Evolutionary conservation across 2,329 filamentous ascomycete genomes (phyloP), one percentile per base, ranked within the genome.

Genomic region (Exophiala dermatitidis): DNA sequence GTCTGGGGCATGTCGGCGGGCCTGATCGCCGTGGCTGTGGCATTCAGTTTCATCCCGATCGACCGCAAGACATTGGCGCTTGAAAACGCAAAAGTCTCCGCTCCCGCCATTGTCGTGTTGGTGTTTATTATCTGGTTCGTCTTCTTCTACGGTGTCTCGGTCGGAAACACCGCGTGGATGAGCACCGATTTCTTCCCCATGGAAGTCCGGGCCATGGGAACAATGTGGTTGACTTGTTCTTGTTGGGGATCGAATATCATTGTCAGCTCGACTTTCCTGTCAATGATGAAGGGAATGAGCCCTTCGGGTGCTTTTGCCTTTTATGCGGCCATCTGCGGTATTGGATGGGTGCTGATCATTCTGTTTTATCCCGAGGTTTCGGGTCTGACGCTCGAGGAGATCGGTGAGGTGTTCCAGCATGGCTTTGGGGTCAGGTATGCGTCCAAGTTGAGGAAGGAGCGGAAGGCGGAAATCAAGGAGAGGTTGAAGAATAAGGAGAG

Each of bases 81-180:
- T 6, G 32, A 48, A 29, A 66, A 61, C 28, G 58, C 48, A 8
- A 61, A 60, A 36, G 57, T 55, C 44, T 60, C 58, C 56, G 45
- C 60, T 26, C 67, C 72, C 58, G 66, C 75, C 3, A 47, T 72
- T 50, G 74, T 84, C 10, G 84, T 96, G 38, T 77, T 96, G 2
- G 59, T 80, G 38, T 85, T 85, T 59, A 84, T 96, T 67, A 85
- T 90, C 69, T 62, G 89, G 6, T 96, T 94, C 68, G 90, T 95
- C 2, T 85, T 86, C 8, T 78, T 85, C 1, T 96, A 93, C 66
- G 90, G 90, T 1, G 75, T 90, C 1, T 90, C 90, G 1, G 77
- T 96, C 2, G 91, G 91, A 6, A 93, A 89, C 63, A 88, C 96
- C 2, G 90, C 91, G 0, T 96, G 91, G 91, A 90, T 95, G 78